phyloP scores from a whole-genome alignment of 768 basidiomycete genomes.

The Termitomyces sp. region DNA sequence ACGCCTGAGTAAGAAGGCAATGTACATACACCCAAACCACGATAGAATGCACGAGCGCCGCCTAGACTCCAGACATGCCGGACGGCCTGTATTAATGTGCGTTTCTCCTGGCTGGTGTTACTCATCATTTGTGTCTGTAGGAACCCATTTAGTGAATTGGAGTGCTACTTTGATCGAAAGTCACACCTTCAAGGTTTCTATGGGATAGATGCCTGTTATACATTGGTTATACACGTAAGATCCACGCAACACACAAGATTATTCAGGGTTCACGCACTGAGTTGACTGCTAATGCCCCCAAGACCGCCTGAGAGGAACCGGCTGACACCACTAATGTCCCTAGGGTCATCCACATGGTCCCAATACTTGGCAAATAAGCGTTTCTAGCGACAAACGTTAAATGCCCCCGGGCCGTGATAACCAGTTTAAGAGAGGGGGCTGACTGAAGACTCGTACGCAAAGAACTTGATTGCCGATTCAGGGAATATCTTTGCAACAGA shows the following conservation, averaged over 20 bases:
- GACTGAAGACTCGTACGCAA: constrained; percentile 90
- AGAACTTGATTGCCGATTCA: constrained; percentile 98
- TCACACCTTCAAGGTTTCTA: constrained; percentile 88
- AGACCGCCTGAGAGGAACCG: constrained; percentile 94
- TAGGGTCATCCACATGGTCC: constrained; percentile 84
- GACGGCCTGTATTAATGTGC: constrained; percentile 56
- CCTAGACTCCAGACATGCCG: constrained; percentile 75
- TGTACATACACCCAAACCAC: constrained; percentile 75
- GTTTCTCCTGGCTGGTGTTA: constrained; percentile 54
- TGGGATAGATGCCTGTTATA: constrained; percentile 84
- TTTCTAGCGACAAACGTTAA: constrained; percentile 53
- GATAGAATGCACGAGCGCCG: constrained; percentile 80
- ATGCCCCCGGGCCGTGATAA: neutral
- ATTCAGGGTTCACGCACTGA: constrained; percentile 49
- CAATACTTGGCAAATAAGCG: constrained; percentile 87
- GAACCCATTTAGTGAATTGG: constrained; percentile 1
- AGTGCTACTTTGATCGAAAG: constrained; percentile 2
- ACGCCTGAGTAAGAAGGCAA: constrained; percentile 9
- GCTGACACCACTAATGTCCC: constrained; percentile 86
- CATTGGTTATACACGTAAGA: constrained; percentile 10
- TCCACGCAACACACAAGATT: constrained; percentile 13
- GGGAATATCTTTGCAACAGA: constrained; percentile 96
- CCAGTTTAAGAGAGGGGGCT: constrained; percentile 20
- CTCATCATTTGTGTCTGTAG: constrained; percentile 94
- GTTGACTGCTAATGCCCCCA: constrained; percentile 90